These are phyloP conservation scores for Lophiotrema nucula DNA, from an alignment of 495 filamentous ascomycete genomes.

Conservation along the genomic window DNA sequence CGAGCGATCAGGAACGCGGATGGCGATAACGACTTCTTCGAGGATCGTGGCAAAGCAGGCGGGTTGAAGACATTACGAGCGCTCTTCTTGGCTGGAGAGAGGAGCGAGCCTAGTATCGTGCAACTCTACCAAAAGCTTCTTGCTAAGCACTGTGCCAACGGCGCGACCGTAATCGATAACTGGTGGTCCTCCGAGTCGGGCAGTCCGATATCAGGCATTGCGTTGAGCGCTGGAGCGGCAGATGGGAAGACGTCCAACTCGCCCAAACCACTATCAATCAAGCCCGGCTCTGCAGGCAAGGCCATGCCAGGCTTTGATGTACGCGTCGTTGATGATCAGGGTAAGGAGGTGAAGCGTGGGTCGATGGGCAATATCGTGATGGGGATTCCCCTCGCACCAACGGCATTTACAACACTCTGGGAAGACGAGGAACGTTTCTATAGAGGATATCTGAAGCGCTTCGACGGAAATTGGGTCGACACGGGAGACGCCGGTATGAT, in stretches of 20 bases:
- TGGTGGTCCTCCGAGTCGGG: constrained; percentile 97
- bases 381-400: constrained; percentile 75
- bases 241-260: constrained; percentile 39
- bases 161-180: constrained; percentile 78
- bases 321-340: constrained; percentile 74
- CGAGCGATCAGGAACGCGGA: constrained; percentile 86
- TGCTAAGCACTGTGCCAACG: constrained; percentile 57
- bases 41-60: constrained; percentile 58
- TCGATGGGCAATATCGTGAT: constrained; percentile 93
- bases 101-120: constrained; percentile 85
- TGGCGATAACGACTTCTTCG: constrained; percentile 65
- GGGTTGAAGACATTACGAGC: constrained; percentile 67
- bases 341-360: constrained; percentile 62
- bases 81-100: constrained; percentile 84
- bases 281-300: constrained; percentile 84
- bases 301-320: constrained; percentile 91
- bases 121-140: constrained; percentile 73
- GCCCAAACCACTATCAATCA: constrained; percentile 53
- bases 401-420: constrained; percentile 82
- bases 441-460: constrained; percentile 74
- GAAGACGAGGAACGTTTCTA: constrained; percentile 81
- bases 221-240: constrained; percentile 56
- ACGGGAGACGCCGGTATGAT: constrained; percentile 88
- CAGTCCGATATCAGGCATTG: constrained; percentile 81
- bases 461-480: constrained; percentile 77